Base-by-base conservation (phyloP, 2,329 filamentous ascomycete species). In the Ascochyta pisi region DNA sequence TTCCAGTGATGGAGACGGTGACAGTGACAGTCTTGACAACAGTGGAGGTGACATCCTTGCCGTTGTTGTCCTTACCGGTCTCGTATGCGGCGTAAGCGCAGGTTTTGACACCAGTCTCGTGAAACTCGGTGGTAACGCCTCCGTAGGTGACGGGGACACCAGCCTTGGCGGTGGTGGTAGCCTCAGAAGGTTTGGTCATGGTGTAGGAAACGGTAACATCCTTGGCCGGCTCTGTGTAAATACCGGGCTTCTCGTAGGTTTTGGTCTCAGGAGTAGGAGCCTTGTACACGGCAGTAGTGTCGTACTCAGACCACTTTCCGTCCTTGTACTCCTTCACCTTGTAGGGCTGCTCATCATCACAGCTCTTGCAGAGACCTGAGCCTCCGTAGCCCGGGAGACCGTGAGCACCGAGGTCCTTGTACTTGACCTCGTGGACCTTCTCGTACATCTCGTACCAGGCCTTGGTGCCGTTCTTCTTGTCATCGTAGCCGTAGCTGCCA, bases 391-490 rank as follows among this genome's bases (percentile, higher is more conserved):
- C 65, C 15, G 62, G 62, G 27, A 74, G 56, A 38, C 61, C 69
- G 19, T 67, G 60, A 13, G 65, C 67, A 40, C 71, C 71, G 29
- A 73, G 63, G 15, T 73, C 31, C 56, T 66, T 60, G 66, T 70
- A 74, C 19, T 60, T 52, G 33, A 61, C 64, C 45, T 67, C 63
- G 44, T 65, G 58, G 15, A 69, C 56, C 58, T 68, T 68, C 63
- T 73, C 69, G 54, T 68, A 68, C 5, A 73, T 58, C 62, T 73
- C 69, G 49, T 68, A 66, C 68, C 67, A 73, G 31, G 53, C 22
- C 29, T 46, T 37, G 22, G 61, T 60, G 22, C 27, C 33, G 41
- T 62, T 65, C 54, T 65, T 65, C 41, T 49, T 52, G 31, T 51
- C 42, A 12, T 49, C 40, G 24, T 31, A 58, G 48, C 44, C 41